Percentiles rank a stretch among this genome's conserved stretches.
phyloP scores from a whole-genome alignment of 345 rosid species.

The Carallia pectinifolia region DNA sequence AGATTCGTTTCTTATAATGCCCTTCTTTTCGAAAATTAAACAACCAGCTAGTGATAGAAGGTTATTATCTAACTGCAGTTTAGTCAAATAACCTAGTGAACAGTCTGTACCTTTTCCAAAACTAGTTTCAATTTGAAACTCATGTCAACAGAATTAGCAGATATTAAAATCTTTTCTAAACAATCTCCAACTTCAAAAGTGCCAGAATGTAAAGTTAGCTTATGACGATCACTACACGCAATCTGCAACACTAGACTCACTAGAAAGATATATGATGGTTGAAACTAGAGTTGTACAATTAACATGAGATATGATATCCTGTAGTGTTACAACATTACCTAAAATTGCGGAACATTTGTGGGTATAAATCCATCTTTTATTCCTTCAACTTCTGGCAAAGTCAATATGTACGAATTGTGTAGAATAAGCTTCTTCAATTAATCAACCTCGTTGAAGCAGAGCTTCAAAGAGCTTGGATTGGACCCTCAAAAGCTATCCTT shows the following conservation, averaged over 20 bases:
- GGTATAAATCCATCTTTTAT: conserved; percentile 71
- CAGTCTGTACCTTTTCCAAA: conserved; percentile 72
- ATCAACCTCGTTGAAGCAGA: conserved; percentile 37
- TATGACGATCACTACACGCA: conserved; percentile 63
- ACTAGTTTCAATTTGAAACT: conserved; percentile 78
- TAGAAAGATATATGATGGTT: background rate
- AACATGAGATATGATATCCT: background rate
- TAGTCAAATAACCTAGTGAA: background rate
- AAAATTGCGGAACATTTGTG: conserved; percentile 85
- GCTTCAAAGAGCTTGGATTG: too few relatives aligned
- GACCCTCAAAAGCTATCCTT: too few relatives aligned
- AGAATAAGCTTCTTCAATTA: conserved; percentile 79
- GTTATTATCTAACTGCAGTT: background rate
- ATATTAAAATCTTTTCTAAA: conserved; percentile 76
- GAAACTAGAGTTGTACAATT: too few relatives aligned
- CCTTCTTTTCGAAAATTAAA: conserved; percentile 9
- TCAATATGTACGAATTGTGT: conserved; percentile 75
- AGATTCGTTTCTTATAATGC: background rate
- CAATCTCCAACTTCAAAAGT: conserved; percentile 75
- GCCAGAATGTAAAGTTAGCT: conserved; percentile 65
- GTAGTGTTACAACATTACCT: conserved; percentile 44
- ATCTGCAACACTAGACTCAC: conserved; percentile 37
- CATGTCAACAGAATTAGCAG: conserved; percentile 75
- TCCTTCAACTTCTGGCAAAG: conserved; percentile 68
- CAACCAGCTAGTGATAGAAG: background rate